Percentiles rank a stretch among this genome's conserved stretches.
phyloP scores from a whole-genome alignment of 23 red algal species.

The Gracilaria domingensis region DNA sequence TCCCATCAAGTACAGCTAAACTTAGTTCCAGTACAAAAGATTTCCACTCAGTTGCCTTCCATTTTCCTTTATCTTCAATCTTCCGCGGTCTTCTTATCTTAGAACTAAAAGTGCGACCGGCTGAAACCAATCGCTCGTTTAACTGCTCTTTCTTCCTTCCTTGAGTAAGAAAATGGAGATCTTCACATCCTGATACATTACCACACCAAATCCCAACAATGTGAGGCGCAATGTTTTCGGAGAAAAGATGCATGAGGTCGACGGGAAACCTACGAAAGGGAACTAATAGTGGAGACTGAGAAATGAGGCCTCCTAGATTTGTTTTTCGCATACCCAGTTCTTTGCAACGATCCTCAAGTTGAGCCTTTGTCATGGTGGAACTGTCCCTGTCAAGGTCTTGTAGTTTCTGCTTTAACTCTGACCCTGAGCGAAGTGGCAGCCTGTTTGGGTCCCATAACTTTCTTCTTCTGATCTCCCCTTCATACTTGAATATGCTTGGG shows the following conservation, averaged over 20 bases:
- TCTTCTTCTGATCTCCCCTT: background rate
- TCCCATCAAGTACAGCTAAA: background rate
- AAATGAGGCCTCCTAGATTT: background rate
- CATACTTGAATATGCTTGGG: background rate
- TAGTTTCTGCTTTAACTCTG: background rate
- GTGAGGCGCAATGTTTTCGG: slow-evolving; percentile 24
- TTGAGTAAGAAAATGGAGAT: background rate
- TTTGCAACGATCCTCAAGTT: background rate
- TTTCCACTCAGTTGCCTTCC: slow-evolving; percentile 28
- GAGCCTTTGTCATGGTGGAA: background rate
- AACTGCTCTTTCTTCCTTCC: background rate
- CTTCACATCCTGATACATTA: background rate
- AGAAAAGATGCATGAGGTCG: slow-evolving; percentile 17
- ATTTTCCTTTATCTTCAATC: background rate
- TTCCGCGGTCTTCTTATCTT: background rate
- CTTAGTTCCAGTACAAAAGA: slow-evolving; percentile 22
- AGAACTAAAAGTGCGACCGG: background rate
- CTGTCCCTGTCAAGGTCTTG: background rate
- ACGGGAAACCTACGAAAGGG: slow-evolving; percentile 8
- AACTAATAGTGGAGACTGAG: background rate
- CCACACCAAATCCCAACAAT: background rate
- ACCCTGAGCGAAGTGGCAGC: background rate
- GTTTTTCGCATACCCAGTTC: background rate
- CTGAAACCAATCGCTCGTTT: background rate
- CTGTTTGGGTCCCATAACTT: background rate